A percentile compares a stretch with the other conserved stretches of the same genome.
Evolutionary conservation across 352 stramenopile genomes (phyloP).

Genomic region (Pythium apleroticum): DNA sequence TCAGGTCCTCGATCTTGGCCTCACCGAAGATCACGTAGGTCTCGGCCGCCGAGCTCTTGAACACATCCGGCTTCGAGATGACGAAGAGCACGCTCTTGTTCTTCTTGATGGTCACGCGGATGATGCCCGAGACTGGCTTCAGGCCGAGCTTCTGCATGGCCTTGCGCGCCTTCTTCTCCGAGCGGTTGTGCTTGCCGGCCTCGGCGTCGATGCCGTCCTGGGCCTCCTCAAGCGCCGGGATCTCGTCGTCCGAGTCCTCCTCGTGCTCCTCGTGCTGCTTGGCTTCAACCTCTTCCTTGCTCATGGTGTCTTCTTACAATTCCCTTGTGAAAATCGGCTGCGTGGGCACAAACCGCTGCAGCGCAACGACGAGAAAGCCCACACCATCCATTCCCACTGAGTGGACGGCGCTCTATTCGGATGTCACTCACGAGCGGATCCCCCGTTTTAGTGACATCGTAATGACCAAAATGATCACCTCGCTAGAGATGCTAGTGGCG

Average conservation of each 20-base stretch:
- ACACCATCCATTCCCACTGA: slow-evolving; percentile 16
- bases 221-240: slow-evolving; percentile 75
- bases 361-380: not conserved
- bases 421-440: slow-evolving; percentile 7
- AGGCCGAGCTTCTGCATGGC: slow-evolving; percentile 99
- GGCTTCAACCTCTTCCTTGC: slow-evolving; percentile 39
- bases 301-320: slow-evolving; percentile 27
- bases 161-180: slow-evolving; percentile 99
- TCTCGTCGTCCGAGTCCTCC: slow-evolving; percentile 80
- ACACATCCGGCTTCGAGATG: slow-evolving; percentile 98
- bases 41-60: slow-evolving; percentile 95
- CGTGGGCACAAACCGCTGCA: not conserved
- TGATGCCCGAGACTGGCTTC: slow-evolving; percentile 95
- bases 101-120: slow-evolving; percentile 98
- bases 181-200: slow-evolving; percentile 92
- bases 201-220: slow-evolving; percentile 63
- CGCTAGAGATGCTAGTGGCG: too few relatives aligned
- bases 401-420: slow-evolving; percentile 21
- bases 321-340: not conserved
- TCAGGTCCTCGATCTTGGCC: slow-evolving; percentile 98
- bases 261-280: slow-evolving; percentile 58
- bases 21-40: slow-evolving; percentile 98
- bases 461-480: not conserved
- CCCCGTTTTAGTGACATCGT: slow-evolving; percentile 14
- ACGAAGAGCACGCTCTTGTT: slow-evolving; percentile 97